Evolutionary conservation across 1,139 yeast genomes (phyloP).

Genomic region (Pichia sp.): DNA sequence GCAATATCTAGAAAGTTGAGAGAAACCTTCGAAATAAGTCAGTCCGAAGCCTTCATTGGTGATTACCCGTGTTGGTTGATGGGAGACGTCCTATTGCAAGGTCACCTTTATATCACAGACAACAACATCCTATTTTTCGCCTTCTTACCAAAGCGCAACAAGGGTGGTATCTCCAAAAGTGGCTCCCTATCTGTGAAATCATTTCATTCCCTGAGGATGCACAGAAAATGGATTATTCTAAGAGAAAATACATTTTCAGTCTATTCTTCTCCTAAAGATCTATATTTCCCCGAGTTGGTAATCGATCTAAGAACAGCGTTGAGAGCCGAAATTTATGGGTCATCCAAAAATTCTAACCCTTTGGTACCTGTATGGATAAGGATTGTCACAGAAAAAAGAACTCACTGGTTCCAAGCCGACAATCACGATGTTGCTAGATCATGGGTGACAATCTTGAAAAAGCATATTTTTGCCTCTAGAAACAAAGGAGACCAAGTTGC

Average conservation of each 20-base stretch:
- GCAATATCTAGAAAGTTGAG: constrained; percentile 35
- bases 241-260: constrained; percentile 65
- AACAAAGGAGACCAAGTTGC: constrained; percentile 71
- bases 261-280: constrained; percentile 67
- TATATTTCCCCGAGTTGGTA: constrained; percentile 75
- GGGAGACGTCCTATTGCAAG: constrained; percentile 79
- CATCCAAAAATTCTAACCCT: constrained; percentile 16
- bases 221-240: constrained; percentile 74
- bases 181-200: constrained; percentile 38
- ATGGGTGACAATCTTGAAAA: constrained; percentile 75
- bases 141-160: constrained; percentile 59
- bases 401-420: constrained; percentile 69
- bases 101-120: constrained; percentile 71
- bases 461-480: constrained; percentile 69
- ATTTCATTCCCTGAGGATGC: constrained; percentile 31
- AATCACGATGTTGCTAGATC: constrained; percentile 65
- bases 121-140: constrained; percentile 72
- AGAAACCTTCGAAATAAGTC: constrained; percentile 38
- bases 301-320: constrained; percentile 67
- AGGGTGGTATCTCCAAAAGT: constrained; percentile 50
- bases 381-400: constrained; percentile 52
- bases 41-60: constrained; percentile 48
- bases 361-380: constrained; percentile 46
- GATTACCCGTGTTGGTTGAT: constrained; percentile 77
- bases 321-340: constrained; percentile 49